Evolutionary conservation across 2,329 filamentous ascomycete species (phyloP), one percentile per base, ranked within the genome.

Genomic region (Apiospora kogelbergensis): DNA sequence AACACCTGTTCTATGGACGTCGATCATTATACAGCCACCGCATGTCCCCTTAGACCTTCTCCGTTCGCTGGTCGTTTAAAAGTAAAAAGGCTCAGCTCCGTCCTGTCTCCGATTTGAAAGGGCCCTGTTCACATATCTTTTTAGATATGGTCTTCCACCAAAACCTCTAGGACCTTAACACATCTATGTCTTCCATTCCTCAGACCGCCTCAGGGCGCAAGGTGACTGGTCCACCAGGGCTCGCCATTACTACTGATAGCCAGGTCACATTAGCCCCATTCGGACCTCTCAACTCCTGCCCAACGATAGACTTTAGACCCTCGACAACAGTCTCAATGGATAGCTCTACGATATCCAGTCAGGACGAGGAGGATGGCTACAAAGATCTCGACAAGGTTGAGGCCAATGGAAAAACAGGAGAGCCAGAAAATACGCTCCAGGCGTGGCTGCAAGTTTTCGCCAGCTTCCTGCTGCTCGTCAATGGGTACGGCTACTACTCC

Each of bases 401-500:
- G 11, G n/a, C 4, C 44, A n/a, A 3, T 17, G 6, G 15, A 9
- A 3, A 24, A 33, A 3, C 33, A 33, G 15, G 33, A 10, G 48
- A 57, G 24, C 17, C 40, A 2, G 40, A 42, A 42, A 15, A 11
- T 6, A 33, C 48, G 1, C 13, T 57, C 48, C 26, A 33, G 15
- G 15, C 15, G 1, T 33, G 48, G 48, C 48, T 57, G 7, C 48
- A 57, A 15, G 26, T 57, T 15, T 30, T 57, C 48, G 48, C 48
- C 15, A 57, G 48, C 20, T 60, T 60, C 41, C 13, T 84, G 65
- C 71, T 83, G 7, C 83, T 83, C 69, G 83, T 85, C 70, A 84
- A 84, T 71, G 83, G 82, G 73, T 85, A 83, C 82, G 77, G 86
- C 17, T 81, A 86, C 20, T 81, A 86, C 68, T 85, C 85, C 68